Base-by-base conservation (phyloP, 1,284 basidiomycete species). In the Moesziomyces sp. region DNA sequence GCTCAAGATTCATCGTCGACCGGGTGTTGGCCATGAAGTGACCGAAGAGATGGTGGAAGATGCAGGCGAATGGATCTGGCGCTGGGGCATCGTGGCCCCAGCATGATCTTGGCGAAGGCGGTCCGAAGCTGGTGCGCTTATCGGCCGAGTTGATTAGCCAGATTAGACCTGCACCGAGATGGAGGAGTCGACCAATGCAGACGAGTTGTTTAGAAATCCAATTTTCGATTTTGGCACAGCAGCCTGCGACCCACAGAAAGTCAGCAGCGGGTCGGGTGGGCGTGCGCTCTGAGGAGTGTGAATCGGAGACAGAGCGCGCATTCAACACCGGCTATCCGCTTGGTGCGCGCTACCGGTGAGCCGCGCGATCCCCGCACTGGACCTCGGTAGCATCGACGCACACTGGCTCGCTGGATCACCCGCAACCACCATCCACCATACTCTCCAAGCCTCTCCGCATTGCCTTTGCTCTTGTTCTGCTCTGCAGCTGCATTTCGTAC, bases 31-130 rank as follows among this genome's bases (percentile, higher is more conserved):
- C 0, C 79, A 81, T 45, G 74, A 72, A 26, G 79, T 81, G 26
- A 81, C 78, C 0, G 74, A 77, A 19, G 62, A 58, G 43, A 81
- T 81, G 79, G 69, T 81, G 9, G 76, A 78, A 24, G 78, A 78
- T 44, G 78, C 73, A 5, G 78, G 74, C 11, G 72, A 78, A 43
- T 81, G 78, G 78, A 75, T 81, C 33, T 78, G 74, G 62, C 43
- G 68, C 11, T 79, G 78, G 78, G 71, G 52, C 3, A 53, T 73
- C 38, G 60, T 67, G 1, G 51, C 58, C 16, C 54, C 68, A 40
- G 46, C 45, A 24, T 61, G 52, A 14, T 19, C 46, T 24, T 10
- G 3, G 38, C 38, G 3, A 18, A 16, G 14, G 16, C 7, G 16
- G 14, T 40, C 7, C 16, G 6, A 1, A 40, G 38, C 14, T 5